Percentiles rank a stretch among this genome's conserved stretches.
Conservation (phyloP, 1,139 yeast species). For the Komagataea norvegica region DNA sequence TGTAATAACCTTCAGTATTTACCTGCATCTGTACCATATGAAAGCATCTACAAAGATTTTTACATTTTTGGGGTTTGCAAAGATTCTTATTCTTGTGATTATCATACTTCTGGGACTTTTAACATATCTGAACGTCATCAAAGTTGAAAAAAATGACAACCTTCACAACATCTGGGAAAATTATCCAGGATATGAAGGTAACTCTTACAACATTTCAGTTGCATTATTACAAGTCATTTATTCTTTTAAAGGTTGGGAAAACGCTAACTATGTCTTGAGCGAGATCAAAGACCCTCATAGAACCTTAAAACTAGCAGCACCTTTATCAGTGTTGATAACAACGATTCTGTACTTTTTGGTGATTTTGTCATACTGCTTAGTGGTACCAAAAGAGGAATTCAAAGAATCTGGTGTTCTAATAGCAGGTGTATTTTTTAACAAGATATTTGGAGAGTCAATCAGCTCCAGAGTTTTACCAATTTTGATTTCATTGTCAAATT, state of each 20-base stretch:
- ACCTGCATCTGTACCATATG: slow-evolving; percentile 38
- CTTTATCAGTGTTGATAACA: slow-evolving; percentile 41
- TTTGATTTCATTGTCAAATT: slow-evolving; percentile 43
- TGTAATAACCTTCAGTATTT: slow-evolving; percentile 39
- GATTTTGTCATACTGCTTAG: slow-evolving; percentile 41
- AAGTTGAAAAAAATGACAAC: slow-evolving; percentile 20
- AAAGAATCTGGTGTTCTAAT: slow-evolving; percentile 45
- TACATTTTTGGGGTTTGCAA: slow-evolving; percentile 41
- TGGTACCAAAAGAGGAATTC: slow-evolving; percentile 44
- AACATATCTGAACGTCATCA: slow-evolving; percentile 9
- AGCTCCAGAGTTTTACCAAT: slow-evolving; percentile 42
- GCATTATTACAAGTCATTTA: slow-evolving; percentile 55
- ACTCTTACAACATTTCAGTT: slow-evolving; percentile 37
- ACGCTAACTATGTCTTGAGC: slow-evolving; percentile 47
- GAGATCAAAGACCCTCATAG: slow-evolving; percentile 47
- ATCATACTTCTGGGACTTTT: slow-evolving; percentile 37
- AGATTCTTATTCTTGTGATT: slow-evolving; percentile 37
- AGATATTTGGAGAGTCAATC: slow-evolving; percentile 41
- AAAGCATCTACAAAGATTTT: slow-evolving; percentile 41
- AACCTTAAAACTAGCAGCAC: slow-evolving; percentile 45
- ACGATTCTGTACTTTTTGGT: slow-evolving; percentile 43
- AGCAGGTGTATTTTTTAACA: slow-evolving; percentile 47
- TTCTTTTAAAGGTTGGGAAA: slow-evolving; percentile 62
- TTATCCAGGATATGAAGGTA: slow-evolving; percentile 21
- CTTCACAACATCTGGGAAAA: slow-evolving; percentile 32